phyloP scores from a whole-genome alignment of 331 rosid genomes.

The Malus hybrid region DNA sequence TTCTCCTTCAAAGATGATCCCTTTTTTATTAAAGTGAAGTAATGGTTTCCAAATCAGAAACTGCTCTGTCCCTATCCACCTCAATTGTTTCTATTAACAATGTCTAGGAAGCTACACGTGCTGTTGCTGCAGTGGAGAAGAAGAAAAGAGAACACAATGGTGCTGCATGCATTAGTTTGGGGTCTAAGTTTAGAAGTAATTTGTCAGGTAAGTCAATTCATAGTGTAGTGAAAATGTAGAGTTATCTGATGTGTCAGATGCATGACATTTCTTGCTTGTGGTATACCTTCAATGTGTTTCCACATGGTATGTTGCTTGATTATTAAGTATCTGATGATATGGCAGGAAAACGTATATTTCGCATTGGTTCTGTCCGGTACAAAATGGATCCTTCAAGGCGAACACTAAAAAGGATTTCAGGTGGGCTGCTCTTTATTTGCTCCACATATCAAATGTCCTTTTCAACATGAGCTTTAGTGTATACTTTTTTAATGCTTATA shows the following conservation, averaged over 20 bases:
- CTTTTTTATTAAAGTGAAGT: not conserved
- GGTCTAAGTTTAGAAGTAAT: slow-evolving; percentile 48
- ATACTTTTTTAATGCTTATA: not conserved
- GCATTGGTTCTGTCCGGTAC: slow-evolving; percentile 63
- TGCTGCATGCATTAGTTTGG: slow-evolving; percentile 35
- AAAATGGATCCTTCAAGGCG: slow-evolving; percentile 86
- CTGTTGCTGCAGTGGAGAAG: slow-evolving; percentile 93
- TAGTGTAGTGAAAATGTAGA: slow-evolving; percentile 8
- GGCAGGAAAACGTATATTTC: slow-evolving; percentile 77
- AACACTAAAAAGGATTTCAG: slow-evolving; percentile 81
- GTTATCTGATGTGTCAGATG: slow-evolving; percentile 5
- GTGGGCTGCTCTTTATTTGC: slow-evolving; percentile 17
- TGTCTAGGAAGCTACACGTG: slow-evolving; percentile 81
- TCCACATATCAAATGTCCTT: not conserved
- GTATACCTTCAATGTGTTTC: not conserved
- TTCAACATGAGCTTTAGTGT: not conserved
- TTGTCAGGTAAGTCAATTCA: slow-evolving; percentile 40
- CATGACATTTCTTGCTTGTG: not conserved
- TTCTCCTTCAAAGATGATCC: not conserved
- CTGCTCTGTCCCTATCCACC: not conserved
- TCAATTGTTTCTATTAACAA: not conserved
- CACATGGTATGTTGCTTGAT: slow-evolving; percentile 5
- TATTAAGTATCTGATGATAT: slow-evolving; percentile 25
- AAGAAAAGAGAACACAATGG: slow-evolving; percentile 72
- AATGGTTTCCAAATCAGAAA: slow-evolving; percentile 8